Evolutionary conservation across 352 stramenopile species (phyloP).

Genomic region (Saprolegnia diclina): DNA sequence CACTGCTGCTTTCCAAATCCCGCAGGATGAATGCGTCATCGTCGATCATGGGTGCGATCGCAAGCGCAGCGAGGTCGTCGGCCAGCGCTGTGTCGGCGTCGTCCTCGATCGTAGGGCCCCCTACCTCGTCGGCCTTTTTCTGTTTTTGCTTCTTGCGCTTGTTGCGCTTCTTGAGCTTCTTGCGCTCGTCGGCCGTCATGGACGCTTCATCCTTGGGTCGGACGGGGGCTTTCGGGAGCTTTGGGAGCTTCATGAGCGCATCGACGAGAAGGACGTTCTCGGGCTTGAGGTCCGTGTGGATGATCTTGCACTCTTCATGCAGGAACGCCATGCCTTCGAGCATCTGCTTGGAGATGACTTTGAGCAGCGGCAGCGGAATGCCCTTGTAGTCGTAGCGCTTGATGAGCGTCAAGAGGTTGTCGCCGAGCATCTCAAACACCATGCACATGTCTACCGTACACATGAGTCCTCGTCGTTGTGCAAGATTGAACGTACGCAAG

Average conservation of each 20-base stretch:
- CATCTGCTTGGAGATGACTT: slow-evolving; percentile 92
- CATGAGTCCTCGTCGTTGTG: not conserved
- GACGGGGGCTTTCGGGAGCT: slow-evolving; percentile 33
- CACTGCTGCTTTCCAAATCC: not conserved
- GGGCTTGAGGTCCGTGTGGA: slow-evolving; percentile 99
- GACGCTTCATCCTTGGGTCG: slow-evolving; percentile 14
- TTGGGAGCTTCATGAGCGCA: slow-evolving; percentile 60
- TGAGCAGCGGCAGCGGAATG: slow-evolving; percentile 93
- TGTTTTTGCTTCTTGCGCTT: slow-evolving; percentile 93
- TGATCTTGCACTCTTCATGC: slow-evolving; percentile 96
- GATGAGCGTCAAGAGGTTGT: slow-evolving; percentile 98
- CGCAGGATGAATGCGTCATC: not conserved
- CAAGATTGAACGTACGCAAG: slow-evolving; percentile 46
- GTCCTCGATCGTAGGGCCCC: slow-evolving; percentile 2
- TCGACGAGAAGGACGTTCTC: slow-evolving; percentile 97
- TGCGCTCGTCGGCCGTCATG: slow-evolving; percentile 87
- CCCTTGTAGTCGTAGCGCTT: slow-evolving; percentile 99
- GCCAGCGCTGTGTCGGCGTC: slow-evolving; percentile 26
- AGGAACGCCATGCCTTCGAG: slow-evolving; percentile 96
- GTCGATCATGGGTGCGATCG: not conserved
- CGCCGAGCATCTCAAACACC: slow-evolving; percentile 99
- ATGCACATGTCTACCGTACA: slow-evolving; percentile 89
- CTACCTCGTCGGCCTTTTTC: slow-evolving; percentile 44
- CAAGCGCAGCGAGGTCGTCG: not conserved
- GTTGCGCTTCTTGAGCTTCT: slow-evolving; percentile 91